Percentiles rank a stretch among this genome's conserved stretches.
Conservation (phyloP, 179 eudicot genomes). For the Beta macrorhiza region DNA sequence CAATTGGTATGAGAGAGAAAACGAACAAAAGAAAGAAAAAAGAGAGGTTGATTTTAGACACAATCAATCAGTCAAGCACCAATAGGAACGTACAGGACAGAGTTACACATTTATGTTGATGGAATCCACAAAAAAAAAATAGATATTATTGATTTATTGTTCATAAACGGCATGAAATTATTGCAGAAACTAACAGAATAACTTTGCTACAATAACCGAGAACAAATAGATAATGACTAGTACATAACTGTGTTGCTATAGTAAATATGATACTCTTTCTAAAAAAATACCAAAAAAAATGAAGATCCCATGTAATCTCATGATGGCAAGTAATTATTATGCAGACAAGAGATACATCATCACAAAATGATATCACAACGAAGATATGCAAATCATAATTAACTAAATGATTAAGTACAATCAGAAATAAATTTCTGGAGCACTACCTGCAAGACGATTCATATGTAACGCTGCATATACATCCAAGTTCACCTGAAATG, state of each 20-base stretch:
- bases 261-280: not conserved
- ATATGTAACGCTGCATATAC: slow-evolving; percentile 77
- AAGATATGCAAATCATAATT: not conserved
- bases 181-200: not conserved
- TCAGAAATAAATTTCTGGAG: not conserved
- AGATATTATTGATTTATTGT: not conserved
- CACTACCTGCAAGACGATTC: slow-evolving; percentile 84
- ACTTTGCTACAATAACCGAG: not conserved
- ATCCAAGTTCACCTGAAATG: slow-evolving; percentile 70
- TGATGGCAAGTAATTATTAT: not conserved
- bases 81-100: not conserved
- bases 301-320: not conserved
- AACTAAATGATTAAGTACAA: not conserved
- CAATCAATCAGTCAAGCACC: not conserved
- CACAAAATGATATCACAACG: not conserved
- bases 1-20: not conserved
- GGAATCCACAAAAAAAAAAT: not conserved
- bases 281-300: not conserved
- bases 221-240: not conserved
- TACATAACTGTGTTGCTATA: not conserved
- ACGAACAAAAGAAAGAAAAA: not conserved
- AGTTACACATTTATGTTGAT: not conserved
- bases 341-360: not conserved
- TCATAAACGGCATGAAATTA: not conserved
- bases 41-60: not conserved